Percentiles rank a stretch among this genome's conserved stretches.
phyloP scores from a whole-genome alignment of 768 basidiomycete genomes.

The Leccinum variicolor region DNA sequence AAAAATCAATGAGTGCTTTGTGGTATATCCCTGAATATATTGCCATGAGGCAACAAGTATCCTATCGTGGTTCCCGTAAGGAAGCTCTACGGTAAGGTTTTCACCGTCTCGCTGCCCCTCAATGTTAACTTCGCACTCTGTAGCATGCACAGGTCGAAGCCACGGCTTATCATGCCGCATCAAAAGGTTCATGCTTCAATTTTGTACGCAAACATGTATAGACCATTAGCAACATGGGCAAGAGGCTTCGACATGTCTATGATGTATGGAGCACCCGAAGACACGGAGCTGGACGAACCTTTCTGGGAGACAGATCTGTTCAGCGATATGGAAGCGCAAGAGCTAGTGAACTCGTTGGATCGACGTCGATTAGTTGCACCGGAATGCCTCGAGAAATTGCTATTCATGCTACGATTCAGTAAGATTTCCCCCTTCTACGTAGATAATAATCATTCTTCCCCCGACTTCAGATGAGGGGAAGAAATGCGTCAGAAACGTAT shows the following conservation, averaged over 20 bases:
- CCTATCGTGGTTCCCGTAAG: background rate
- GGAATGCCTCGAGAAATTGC: conserved; percentile 8
- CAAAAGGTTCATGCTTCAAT: background rate
- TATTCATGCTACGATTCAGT: conserved; percentile 9
- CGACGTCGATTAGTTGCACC: conserved; percentile 3
- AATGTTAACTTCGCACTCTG: background rate
- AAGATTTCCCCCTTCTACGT: background rate
- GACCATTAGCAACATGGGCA: background rate
- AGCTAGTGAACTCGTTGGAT: conserved; percentile 3
- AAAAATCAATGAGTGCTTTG: conserved; percentile 6
- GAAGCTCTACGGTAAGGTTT: conserved; percentile 6
- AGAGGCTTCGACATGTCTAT: background rate
- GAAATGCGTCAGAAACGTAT: conserved; percentile 12
- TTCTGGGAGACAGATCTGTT: conserved; percentile 14
- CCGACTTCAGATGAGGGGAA: conserved; percentile 14
- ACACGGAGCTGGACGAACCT: background rate
- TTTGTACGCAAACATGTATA: background rate
- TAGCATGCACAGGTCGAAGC: conserved; percentile 5
- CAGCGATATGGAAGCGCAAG: conserved; percentile 1
- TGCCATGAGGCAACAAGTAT: conserved; percentile 12
- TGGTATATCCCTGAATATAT: conserved; percentile 8
- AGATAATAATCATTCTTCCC: background rate
- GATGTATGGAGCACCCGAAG: background rate
- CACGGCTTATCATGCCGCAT: conserved; percentile 5
- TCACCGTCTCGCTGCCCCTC: background rate